phyloP scores from a whole-genome alignment of 352 stramenopile genomes.

The Globisporangium solare region DNA sequence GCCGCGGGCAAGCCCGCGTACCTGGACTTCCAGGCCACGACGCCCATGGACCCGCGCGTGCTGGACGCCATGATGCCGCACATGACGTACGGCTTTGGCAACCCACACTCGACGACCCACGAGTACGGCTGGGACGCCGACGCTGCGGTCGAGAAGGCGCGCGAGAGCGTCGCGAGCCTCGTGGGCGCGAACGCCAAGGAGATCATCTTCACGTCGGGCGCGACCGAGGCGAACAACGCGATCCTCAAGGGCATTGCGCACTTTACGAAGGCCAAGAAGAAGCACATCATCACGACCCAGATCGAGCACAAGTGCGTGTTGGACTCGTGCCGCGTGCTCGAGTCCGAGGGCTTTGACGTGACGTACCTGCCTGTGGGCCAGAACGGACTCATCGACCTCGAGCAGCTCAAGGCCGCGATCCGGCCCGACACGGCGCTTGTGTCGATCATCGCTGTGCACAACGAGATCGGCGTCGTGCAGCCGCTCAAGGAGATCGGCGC shows the following conservation, averaged over 20 bases:
- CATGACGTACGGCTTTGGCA: constrained; percentile 96
- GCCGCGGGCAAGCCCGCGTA: constrained; percentile 87
- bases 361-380: constrained; percentile 94
- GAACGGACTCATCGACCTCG: constrained; percentile 95
- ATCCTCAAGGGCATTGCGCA: constrained; percentile 97
- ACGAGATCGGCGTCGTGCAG: constrained; percentile 99
- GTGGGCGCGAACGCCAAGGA: constrained; percentile 96
- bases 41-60: constrained; percentile 97
- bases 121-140: constrained; percentile 98
- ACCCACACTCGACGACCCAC: constrained; percentile 99
- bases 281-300: constrained; percentile 99
- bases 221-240: constrained; percentile 99
- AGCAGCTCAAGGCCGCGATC: constrained; percentile 93
- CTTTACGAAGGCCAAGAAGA: constrained; percentile 95
- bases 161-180: constrained; percentile 87
- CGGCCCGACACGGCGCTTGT: constrained; percentile 95
- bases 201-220: constrained; percentile 99
- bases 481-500: constrained; percentile 95
- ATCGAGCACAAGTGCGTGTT: constrained; percentile 97
- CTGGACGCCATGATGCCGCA: constrained; percentile 98
- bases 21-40: constrained; percentile 97
- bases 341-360: constrained; percentile 97
- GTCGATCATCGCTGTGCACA: constrained; percentile 99
- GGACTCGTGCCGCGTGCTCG: constrained; percentile 96
- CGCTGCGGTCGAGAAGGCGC: constrained; percentile 91